These are phyloP conservation scores for Xylaria hypoxylon DNA, from an alignment of 2,329 filamentous ascomycete genomes.

Conservation along the genomic window DNA sequence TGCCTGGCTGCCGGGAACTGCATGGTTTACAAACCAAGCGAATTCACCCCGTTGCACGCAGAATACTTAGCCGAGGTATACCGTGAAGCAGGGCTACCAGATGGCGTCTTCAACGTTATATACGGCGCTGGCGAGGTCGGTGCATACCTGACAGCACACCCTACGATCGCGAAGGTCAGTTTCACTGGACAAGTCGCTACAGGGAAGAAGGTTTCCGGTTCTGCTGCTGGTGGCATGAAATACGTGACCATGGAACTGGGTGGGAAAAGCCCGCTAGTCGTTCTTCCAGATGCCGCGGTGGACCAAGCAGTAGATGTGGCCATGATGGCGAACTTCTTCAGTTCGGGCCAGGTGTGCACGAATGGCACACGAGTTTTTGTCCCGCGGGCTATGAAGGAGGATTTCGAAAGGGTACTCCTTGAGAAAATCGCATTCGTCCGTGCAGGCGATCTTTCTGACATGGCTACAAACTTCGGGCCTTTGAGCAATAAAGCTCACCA, in stretches of 20 bases:
- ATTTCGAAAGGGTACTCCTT: slow-evolving; percentile 76
- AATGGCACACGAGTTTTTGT: slow-evolving; percentile 92
- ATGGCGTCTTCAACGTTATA: slow-evolving; percentile 88
- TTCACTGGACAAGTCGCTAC: slow-evolving; percentile 91
- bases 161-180: slow-evolving; percentile 82
- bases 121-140: slow-evolving; percentile 84
- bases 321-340: slow-evolving; percentile 96
- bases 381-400: slow-evolving; percentile 70
- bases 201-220: slow-evolving; percentile 81
- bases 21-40: slow-evolving; percentile 92
- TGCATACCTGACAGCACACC: slow-evolving; percentile 78
- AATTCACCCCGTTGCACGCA: slow-evolving; percentile 87
- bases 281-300: slow-evolving; percentile 83
- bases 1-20: slow-evolving; percentile 88
- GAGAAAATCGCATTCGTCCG: slow-evolving; percentile 78
- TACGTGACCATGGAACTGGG: slow-evolving; percentile 93
- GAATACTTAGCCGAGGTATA: slow-evolving; percentile 81
- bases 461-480: slow-evolving; percentile 83
- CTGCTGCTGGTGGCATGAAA: slow-evolving; percentile 84
- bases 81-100: slow-evolving; percentile 80
- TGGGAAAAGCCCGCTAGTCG: slow-evolving; percentile 83
- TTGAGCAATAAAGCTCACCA: slow-evolving; percentile 79
- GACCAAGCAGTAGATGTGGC: slow-evolving; percentile 87
- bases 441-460: slow-evolving; percentile 77
- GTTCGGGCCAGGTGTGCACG: slow-evolving; percentile 90